These are phyloP conservation scores for Cercospora nicotianae DNA, from an alignment of 2,329 filamentous ascomycete genomes.

Conservation along the genomic window DNA sequence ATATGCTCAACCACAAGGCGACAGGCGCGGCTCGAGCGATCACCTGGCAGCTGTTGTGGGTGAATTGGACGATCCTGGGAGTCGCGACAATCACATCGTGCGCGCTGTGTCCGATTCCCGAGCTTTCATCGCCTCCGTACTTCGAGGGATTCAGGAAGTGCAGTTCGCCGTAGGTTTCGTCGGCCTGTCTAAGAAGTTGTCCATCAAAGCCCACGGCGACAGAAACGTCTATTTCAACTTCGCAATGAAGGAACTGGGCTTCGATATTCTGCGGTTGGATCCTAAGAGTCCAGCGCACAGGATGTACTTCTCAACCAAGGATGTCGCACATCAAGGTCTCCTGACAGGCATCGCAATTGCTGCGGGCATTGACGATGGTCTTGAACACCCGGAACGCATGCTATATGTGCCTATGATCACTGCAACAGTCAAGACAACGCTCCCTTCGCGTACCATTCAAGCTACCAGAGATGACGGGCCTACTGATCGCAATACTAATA, in stretches of 20 bases:
- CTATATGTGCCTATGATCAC: conserved; percentile 97
- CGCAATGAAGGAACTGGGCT: conserved; percentile 92
- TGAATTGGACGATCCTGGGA: conserved; percentile 70
- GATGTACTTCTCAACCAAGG: conserved; percentile 94
- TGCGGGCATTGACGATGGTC: conserved; percentile 86
- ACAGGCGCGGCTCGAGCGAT: conserved; percentile 46
- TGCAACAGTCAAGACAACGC: conserved; percentile 87
- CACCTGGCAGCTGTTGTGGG: conserved; percentile 72
- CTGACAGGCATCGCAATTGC: conserved; percentile 90
- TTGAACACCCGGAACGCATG: conserved; percentile 78
- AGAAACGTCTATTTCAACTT: conserved; percentile 78
- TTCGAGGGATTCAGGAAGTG: conserved; percentile 92
- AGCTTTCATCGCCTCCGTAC: conserved; percentile 84
- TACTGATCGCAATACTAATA: conserved; percentile 87
- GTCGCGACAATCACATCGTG: conserved; percentile 66
- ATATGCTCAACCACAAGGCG: conserved; percentile 35
- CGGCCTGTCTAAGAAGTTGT: conserved; percentile 77
- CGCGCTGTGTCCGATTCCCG: conserved; percentile 88
- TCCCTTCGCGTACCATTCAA: conserved; percentile 91
- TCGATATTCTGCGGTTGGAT: conserved; percentile 89
- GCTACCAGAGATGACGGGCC: conserved; percentile 68
- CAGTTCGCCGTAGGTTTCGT: conserved; percentile 93
- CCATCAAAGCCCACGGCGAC: conserved; percentile 64
- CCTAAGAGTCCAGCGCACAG: conserved; percentile 90
- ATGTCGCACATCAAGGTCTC: conserved; percentile 92